Percentiles rank a stretch among this genome's conserved stretches.
phyloP scores from a whole-genome alignment of 768 basidiomycete genomes.

The Tulasnella calospora region DNA sequence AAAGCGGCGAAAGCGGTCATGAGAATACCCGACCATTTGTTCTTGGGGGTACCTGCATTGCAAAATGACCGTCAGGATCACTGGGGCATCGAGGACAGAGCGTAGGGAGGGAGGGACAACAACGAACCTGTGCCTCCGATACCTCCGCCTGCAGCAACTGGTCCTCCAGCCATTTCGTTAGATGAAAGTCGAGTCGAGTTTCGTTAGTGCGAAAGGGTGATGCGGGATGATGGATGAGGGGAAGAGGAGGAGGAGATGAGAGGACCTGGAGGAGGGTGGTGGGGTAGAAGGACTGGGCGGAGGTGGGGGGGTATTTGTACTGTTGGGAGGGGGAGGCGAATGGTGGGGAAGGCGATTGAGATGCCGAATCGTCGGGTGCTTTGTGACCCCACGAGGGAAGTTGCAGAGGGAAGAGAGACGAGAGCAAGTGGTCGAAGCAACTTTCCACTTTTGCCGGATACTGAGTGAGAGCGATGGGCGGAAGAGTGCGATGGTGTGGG shows the following conservation, averaged over 20 bases:
- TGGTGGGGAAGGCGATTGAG: background rate
- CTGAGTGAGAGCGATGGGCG: background rate
- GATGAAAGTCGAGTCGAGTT: background rate
- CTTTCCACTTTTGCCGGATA: background rate
- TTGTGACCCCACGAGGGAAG: background rate
- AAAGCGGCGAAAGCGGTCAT: constrained; percentile 36
- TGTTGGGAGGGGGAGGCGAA: background rate
- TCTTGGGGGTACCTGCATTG: constrained; percentile 14
- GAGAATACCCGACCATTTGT: constrained; percentile 29
- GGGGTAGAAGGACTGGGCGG: background rate
- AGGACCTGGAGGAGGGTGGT: constrained; percentile 9
- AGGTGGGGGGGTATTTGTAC: constrained; percentile 9
- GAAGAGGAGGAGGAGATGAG: constrained; percentile 8
- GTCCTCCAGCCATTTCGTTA: constrained; percentile 23
- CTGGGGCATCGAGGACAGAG: background rate
- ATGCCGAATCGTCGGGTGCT: constrained; percentile 1
- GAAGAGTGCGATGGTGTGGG: background rate
- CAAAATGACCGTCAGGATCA: background rate
- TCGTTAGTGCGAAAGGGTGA: background rate
- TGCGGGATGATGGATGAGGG: constrained; percentile 7
- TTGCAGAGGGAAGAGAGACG: background rate
- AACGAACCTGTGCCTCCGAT: constrained; percentile 17
- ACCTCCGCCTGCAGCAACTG: constrained; percentile 16
- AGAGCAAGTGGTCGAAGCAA: too few species aligned
- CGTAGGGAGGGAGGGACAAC: background rate